These are phyloP conservation scores for Didymella segeticola DNA, from an alignment of 2,329 filamentous ascomycete genomes.

Conservation along the genomic window DNA sequence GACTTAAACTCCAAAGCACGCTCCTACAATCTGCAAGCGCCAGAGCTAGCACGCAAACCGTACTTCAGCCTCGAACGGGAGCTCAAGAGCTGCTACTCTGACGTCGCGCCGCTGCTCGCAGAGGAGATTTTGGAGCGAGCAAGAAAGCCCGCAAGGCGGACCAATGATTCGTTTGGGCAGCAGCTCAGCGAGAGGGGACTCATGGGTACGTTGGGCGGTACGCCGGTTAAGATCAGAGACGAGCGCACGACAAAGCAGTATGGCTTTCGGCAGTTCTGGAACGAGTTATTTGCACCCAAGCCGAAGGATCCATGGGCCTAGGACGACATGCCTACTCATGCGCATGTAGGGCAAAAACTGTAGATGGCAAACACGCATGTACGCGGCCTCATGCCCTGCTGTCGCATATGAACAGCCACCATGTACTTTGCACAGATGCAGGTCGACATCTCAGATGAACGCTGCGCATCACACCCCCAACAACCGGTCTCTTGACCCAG, in stretches of 20 bases:
- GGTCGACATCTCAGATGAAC: too few species aligned
- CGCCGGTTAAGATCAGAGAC: slow-evolving; percentile 71
- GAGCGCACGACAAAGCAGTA: slow-evolving; percentile 74
- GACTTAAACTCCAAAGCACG: slow-evolving; percentile 81
- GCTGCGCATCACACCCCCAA: too few species aligned
- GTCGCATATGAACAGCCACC: too few species aligned
- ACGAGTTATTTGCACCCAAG: slow-evolving; percentile 69
- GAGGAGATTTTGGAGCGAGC: slow-evolving; percentile 76
- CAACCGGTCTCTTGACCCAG: too few species aligned
- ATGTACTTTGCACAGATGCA: too few species aligned
- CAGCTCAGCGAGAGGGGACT: slow-evolving; percentile 58
- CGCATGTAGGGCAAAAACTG: too few species aligned
- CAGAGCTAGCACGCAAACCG: slow-evolving; percentile 88
- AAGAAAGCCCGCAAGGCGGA: slow-evolving; percentile 51
- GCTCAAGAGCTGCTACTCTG: slow-evolving; percentile 79
- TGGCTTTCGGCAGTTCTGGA: slow-evolving; percentile 89
- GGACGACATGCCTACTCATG: not conserved
- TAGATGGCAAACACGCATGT: too few species aligned
- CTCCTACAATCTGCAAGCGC: slow-evolving; percentile 94
- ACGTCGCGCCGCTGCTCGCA: slow-evolving; percentile 79
- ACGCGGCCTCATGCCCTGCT: too few species aligned
- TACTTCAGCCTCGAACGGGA: slow-evolving; percentile 88
- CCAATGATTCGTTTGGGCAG: slow-evolving; percentile 41
- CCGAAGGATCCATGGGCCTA: slow-evolving; percentile 12
- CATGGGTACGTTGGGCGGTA: slow-evolving; percentile 66